Evolutionary conservation across 345 rosid genomes (phyloP).

Genomic region (Syzygium jambos): DNA sequence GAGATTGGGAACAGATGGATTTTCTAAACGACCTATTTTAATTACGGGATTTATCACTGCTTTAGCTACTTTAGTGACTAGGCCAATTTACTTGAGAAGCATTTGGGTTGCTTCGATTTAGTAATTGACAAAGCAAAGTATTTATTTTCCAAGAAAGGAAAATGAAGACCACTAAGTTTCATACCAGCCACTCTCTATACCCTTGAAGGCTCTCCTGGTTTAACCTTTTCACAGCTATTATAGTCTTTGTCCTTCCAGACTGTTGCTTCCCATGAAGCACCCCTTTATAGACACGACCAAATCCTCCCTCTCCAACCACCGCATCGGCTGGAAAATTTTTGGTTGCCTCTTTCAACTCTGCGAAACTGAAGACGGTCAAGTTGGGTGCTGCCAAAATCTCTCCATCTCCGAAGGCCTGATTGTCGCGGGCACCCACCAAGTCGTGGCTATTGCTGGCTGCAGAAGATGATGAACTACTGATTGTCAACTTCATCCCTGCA

Average conservation of each 20-base stretch:
- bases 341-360: neutral
- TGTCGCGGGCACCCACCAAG: no score
- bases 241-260: neutral
- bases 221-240: neutral
- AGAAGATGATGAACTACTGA: slow-evolving; percentile 3
- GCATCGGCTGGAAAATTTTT: neutral
- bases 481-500: neutral
- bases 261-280: neutral
- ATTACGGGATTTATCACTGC: no score
- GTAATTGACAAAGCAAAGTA: neutral
- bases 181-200: neutral
- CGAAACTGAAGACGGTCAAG: neutral
- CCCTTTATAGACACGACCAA: slow-evolving; percentile 4
- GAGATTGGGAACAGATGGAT: no score
- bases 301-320: neutral
- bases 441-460: neutral
- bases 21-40: no score
- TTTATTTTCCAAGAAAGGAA: neutral
- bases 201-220: neutral
- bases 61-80: no score
- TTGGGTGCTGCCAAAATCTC: neutral
- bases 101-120: neutral
- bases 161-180: neutral
- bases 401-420: neutral
- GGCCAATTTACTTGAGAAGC: neutral